Conservation (phyloP, 1,139 yeast genomes). For the Debaryomyces udenii region DNA sequence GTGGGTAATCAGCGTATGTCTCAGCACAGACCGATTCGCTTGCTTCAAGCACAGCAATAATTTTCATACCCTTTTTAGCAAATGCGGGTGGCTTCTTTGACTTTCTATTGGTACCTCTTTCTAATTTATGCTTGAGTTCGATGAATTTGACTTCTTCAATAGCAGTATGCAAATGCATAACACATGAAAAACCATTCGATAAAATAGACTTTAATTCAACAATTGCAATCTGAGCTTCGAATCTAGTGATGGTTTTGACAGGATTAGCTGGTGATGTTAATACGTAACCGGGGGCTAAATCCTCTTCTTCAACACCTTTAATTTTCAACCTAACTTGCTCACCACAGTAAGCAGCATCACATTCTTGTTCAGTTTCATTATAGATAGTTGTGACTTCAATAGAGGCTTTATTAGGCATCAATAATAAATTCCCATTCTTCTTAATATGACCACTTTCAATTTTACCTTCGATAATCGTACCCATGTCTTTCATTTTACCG, state of each 20-base stretch:
- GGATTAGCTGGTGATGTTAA: constrained; percentile 85
- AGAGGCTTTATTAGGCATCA: constrained; percentile 88
- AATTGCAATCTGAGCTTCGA: constrained; percentile 96
- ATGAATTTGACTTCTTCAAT: constrained; percentile 90
- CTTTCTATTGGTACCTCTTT: constrained; percentile 94
- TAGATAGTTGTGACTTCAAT: constrained; percentile 86
- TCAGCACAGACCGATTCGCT: constrained; percentile 90
- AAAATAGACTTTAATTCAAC: constrained; percentile 93
- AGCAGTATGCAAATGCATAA: constrained; percentile 98
- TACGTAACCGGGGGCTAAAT: constrained; percentile 87
- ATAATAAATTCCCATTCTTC: constrained; percentile 71
- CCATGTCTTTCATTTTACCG: constrained; percentile 94
- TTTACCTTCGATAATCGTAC: constrained; percentile 97
- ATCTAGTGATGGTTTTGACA: constrained; percentile 84
- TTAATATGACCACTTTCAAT: constrained; percentile 93
- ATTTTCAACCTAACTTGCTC: constrained; percentile 94
- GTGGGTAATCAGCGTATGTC: constrained; percentile 88
- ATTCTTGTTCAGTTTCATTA: constrained; percentile 96
- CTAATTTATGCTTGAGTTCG: constrained; percentile 86
- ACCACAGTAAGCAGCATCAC: constrained; percentile 88
- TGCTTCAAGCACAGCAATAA: constrained; percentile 87
- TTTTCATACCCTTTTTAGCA: constrained; percentile 98
- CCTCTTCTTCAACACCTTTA: constrained; percentile 97
- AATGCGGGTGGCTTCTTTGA: constrained; percentile 97
- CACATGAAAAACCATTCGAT: constrained; percentile 96